Evolutionary conservation across 1,139 yeast species (phyloP).

Genomic region (Tardiomyces blankii): DNA sequence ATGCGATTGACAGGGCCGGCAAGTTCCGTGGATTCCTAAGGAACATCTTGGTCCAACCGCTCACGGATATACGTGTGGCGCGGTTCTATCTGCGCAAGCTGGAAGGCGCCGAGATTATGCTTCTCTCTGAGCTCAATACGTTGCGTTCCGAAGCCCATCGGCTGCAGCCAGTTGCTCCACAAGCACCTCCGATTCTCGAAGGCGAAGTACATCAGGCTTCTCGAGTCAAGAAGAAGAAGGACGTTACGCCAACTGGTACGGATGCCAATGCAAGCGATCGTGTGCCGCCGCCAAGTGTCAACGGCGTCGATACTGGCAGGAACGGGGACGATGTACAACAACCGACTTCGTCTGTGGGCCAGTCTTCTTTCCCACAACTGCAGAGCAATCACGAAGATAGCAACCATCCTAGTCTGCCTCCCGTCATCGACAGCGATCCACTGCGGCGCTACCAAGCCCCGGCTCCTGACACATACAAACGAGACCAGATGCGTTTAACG

Average conservation of each 20-base stretch:
- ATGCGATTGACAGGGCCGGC: slow-evolving; percentile 29
- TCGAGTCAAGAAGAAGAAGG: neutral
- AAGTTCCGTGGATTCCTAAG: slow-evolving; percentile 31
- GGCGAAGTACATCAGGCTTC: neutral
- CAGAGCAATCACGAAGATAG: too few species aligned
- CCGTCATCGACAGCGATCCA: too few species aligned
- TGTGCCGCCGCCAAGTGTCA: too few species aligned
- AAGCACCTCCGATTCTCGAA: neutral
- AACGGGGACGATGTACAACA: too few species aligned
- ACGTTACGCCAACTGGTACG: neutral
- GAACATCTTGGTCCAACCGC: neutral
- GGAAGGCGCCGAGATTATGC: slow-evolving; percentile 11
- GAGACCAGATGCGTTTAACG: neutral
- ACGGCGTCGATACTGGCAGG: too few species aligned
- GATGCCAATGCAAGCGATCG: too few species aligned
- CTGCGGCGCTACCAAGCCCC: too few species aligned
- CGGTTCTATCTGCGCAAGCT: slow-evolving; percentile 36
- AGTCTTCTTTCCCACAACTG: too few species aligned
- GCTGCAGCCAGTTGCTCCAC: neutral
- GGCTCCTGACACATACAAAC: neutral
- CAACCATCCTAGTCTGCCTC: too few species aligned
- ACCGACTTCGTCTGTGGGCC: too few species aligned
- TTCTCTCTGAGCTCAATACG: neutral
- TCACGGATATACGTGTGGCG: slow-evolving; percentile 13
- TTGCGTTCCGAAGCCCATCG: neutral